Conservation (phyloP, 2,329 filamentous ascomycete species). For the Colletotrichum orbiculare region DNA sequence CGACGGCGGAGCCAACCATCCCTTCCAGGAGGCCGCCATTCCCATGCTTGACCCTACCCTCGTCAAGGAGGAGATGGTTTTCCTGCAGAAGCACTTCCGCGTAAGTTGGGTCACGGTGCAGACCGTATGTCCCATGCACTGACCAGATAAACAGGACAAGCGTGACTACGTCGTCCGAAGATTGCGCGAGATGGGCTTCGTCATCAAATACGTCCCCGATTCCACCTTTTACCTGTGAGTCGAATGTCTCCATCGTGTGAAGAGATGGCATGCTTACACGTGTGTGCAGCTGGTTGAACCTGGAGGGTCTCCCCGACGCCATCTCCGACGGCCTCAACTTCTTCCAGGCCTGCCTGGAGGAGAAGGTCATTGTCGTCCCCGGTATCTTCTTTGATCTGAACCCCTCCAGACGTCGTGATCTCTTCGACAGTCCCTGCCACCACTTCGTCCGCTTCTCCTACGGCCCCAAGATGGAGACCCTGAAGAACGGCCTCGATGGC, state of each 20-base stretch:
- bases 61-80: slow-evolving; percentile 87
- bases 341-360: slow-evolving; percentile 91
- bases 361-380: slow-evolving; percentile 96
- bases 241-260: no score
- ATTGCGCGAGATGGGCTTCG: slow-evolving; percentile 87
- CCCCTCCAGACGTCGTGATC: slow-evolving; percentile 85
- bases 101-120: slow-evolving; percentile 47
- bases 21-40: slow-evolving; percentile 94
- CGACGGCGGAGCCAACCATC: slow-evolving; percentile 92
- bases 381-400: slow-evolving; percentile 99
- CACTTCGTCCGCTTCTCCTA: slow-evolving; percentile 90
- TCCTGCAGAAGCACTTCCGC: slow-evolving; percentile 88
- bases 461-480: slow-evolving; percentile 81
- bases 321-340: slow-evolving; percentile 96
- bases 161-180: slow-evolving; percentile 89
- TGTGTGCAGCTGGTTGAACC: slow-evolving; percentile 63
- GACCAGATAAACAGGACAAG: slow-evolving; percentile 70
- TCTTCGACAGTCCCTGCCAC: slow-evolving; percentile 96
- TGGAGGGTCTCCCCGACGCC: slow-evolving; percentile 76
- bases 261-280: slow-evolving; percentile 9
- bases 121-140: slow-evolving; percentile 24
- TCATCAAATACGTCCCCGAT: slow-evolving; percentile 85
- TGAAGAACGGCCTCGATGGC: slow-evolving; percentile 83
- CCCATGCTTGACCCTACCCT: slow-evolving; percentile 89
- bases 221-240: slow-evolving; percentile 92